A percentile compares a stretch with the other conserved stretches of the same genome.
Evolutionary conservation across 345 rosid species (phyloP).

Genomic region (Corymbia maculata): DNA sequence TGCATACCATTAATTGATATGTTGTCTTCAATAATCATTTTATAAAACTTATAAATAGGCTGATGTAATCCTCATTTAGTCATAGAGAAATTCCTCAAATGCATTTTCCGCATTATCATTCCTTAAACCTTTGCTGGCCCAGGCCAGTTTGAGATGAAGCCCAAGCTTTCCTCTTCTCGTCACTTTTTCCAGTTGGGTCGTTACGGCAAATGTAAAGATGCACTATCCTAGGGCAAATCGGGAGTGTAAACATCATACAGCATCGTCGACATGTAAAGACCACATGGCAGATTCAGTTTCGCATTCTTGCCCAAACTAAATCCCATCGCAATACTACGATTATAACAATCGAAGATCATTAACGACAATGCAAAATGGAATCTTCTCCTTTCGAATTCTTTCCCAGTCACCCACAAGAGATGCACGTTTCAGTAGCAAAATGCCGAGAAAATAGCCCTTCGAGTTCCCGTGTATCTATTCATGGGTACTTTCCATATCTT

Average conservation of each 20-base stretch:
- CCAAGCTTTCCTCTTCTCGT: neutral
- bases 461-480: neutral
- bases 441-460: neutral
- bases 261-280: neutral
- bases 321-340: neutral
- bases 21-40: too few relatives aligned
- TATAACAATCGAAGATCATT: neutral
- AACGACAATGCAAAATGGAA: neutral
- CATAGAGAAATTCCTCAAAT: too few relatives aligned
- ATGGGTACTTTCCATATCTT: neutral
- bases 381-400: neutral
- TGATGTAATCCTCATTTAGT: too few relatives aligned
- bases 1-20: too few relatives aligned
- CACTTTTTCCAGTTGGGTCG: neutral
- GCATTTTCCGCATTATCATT: too few relatives aligned
- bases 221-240: neutral
- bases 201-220: neutral
- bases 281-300: neutral
- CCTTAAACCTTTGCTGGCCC: neutral
- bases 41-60: too few relatives aligned
- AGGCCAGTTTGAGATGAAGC: neutral
- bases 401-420: neutral
- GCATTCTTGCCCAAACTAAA: neutral
- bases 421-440: rapidly evolving
- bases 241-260: neutral